These are phyloP conservation scores for Marchantia paleacea DNA, from an alignment of 225 moss, liverwort and hornwort genomes.

Conservation along the genomic window DNA sequence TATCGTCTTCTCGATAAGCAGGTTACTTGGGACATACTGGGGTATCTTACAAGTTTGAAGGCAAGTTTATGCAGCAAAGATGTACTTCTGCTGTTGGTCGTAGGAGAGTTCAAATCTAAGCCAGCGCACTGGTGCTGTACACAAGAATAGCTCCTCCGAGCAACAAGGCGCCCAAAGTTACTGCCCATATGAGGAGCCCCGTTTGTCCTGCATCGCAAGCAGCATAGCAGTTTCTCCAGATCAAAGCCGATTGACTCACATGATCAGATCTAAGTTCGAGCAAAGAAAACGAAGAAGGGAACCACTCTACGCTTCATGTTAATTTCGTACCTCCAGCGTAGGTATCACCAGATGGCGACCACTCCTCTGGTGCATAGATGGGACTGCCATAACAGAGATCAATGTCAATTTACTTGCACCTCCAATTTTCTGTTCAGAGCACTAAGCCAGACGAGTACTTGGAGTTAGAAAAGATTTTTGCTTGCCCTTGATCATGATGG, in stretches of 20 bases:
- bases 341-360: slow-evolving; percentile 52
- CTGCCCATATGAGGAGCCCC: slow-evolving; percentile 64
- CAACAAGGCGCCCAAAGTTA: slow-evolving; percentile 67
- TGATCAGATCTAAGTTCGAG: too few relatives aligned
- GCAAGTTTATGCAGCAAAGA: not conserved
- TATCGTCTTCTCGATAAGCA: not conserved
- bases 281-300: not conserved
- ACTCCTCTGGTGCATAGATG: slow-evolving; percentile 59
- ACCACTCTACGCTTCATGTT: not conserved
- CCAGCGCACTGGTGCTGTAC: slow-evolving; percentile 68
- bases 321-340: slow-evolving; percentile 58
- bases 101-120: not conserved
- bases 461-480: too few relatives aligned
- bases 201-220: slow-evolving; percentile 50
- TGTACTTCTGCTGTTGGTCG: not conserved
- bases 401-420: too few relatives aligned
- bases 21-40: not conserved
- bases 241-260: not conserved
- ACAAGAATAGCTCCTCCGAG: slow-evolving; percentile 63
- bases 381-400: slow-evolving; percentile 44
- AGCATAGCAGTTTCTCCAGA: not conserved
- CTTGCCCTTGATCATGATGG: too few relatives aligned
- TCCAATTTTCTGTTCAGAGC: too few relatives aligned
- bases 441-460: too few relatives aligned
- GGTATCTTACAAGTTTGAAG: slow-evolving; percentile 1